Conservation (phyloP, 805 yeast genomes). For the Jamesozyma lodderae region DNA sequence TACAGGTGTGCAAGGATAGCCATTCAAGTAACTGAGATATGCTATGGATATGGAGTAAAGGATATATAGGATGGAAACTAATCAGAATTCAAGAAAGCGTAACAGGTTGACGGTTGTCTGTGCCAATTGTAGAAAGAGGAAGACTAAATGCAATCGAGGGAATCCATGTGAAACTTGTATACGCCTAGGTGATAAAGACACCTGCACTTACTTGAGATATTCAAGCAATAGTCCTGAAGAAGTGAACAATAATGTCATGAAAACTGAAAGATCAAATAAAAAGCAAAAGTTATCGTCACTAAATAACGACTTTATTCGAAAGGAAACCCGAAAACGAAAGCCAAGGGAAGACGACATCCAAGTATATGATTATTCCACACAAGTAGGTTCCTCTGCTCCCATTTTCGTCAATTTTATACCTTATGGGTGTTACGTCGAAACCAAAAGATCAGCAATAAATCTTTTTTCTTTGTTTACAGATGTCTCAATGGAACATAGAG, state of each 20-base stretch:
- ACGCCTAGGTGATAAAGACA: conserved; percentile 13
- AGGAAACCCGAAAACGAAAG: too few species aligned
- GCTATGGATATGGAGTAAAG: too few species aligned
- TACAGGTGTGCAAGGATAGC: background rate
- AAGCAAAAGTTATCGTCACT: too few species aligned
- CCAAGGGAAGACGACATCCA: too few species aligned
- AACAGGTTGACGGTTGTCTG: conserved; percentile 26
- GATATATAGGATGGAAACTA: background rate
- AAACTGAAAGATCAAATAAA: too few species aligned
- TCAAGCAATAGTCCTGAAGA: too few species aligned
- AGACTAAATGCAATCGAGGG: conserved; percentile 25
- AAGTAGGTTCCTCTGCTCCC: background rate
- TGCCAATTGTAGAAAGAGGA: conserved; percentile 27
- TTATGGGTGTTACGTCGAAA: conserved; percentile 15
- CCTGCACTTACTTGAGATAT: conserved; percentile 15
- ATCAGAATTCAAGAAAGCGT: conserved; percentile 16
- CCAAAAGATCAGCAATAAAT: conserved; percentile 25
- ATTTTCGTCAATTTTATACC: conserved; percentile 19
- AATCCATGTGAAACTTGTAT: conserved; percentile 24
- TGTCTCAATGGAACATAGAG: conserved; percentile 21
- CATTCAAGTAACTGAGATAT: too few species aligned
- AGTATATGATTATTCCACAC: too few species aligned
- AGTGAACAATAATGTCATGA: too few species aligned
- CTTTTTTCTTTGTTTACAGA: conserved; percentile 19
- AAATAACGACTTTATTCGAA: too few species aligned